These are phyloP conservation scores for Santalum album DNA, from an alignment of 164 flowering plant genomes.

Conservation along the genomic window DNA sequence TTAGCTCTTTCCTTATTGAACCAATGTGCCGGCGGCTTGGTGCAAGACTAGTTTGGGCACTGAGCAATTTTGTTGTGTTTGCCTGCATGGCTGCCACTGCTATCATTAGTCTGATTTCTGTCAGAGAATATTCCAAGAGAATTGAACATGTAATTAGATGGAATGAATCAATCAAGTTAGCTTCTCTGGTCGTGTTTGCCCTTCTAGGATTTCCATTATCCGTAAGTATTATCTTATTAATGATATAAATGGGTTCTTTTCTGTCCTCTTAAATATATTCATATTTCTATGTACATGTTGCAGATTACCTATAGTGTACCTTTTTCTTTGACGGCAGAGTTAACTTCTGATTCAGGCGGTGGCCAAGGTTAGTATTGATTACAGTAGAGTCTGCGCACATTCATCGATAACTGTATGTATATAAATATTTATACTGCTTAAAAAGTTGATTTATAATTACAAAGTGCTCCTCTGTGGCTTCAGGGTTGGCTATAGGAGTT, in stretches of 20 bases:
- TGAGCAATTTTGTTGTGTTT: conserved; percentile 84
- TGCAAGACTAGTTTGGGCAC: conserved; percentile 79
- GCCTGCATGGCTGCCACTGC: conserved; percentile 88
- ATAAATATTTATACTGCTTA: neutral
- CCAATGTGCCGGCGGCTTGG: conserved; percentile 87
- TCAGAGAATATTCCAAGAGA: conserved; percentile 42
- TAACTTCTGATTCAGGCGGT: conserved; percentile 93
- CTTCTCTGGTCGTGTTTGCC: conserved; percentile 73
- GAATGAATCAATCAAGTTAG: conserved; percentile 35
- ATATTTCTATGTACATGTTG: conserved; percentile 12
- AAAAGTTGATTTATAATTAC: conserved; percentile 5
- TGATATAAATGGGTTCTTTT: neutral
- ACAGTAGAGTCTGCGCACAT: neutral
- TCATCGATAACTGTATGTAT: neutral
- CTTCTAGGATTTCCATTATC: conserved; percentile 92
- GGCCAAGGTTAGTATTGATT: conserved; percentile 72
- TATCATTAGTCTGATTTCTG: conserved; percentile 65
- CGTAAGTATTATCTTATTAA: conserved; percentile 36
- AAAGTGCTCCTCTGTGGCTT: conserved; percentile 5
- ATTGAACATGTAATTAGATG: conserved; percentile 57
- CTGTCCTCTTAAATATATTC: neutral
- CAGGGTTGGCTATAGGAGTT: conserved; percentile 95
- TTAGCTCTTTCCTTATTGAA: conserved; percentile 83
- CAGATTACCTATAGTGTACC: conserved; percentile 97
- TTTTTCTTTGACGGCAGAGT: conserved; percentile 80